Evolutionary conservation across 352 stramenopile species (phyloP), one percentile per base, ranked within the genome.

Genomic region (Peronosclerospora sorghi): DNA sequence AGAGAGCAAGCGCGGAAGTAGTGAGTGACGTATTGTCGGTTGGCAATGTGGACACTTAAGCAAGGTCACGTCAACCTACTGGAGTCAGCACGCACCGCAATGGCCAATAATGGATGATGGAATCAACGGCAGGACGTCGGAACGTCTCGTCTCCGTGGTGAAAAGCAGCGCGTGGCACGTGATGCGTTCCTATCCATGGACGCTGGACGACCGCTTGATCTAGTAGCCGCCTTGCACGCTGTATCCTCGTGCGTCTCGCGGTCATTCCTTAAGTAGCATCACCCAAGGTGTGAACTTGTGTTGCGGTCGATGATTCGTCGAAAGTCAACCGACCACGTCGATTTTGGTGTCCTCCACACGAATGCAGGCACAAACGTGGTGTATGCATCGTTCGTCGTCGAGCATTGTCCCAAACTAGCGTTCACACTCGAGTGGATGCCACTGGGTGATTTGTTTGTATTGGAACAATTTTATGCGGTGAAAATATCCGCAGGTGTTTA

Each of bases 401-500:
- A 58, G 14, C 67, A 64, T 40, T 53, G 29, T 7, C 48, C 62
- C 1, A 42, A 56, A 18, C 45, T 45, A 8, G 21, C 56, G 6
- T 27, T 51, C 4, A 45, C 45, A 13, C 41, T 66, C 12, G 55
- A 73, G 13, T 56, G 50, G 48, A 36, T 65, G 20, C 59, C 62
- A 21, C 51, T 73, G 0, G 48, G 58, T 13, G 55, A 67, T 10
- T 34, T 66, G 0, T 42, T 44, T 6, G 35, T 69, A 10, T 29
- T 73, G 7, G 45, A 62, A 35, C 27, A 36, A 12, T 41, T 69
- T 20, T 55, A 55, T 7, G 32, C 9, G 20, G 42, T 57, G 5
- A 48, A 58, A n/a, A 13, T 55, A 66, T 36, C 41, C 62, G 6
- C 55, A 66, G 19, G 42, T 65, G n/a, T 73, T 59, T 44, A 62